phyloP scores from a whole-genome alignment of 345 rosid genomes.

The Syzygium oleosum region DNA sequence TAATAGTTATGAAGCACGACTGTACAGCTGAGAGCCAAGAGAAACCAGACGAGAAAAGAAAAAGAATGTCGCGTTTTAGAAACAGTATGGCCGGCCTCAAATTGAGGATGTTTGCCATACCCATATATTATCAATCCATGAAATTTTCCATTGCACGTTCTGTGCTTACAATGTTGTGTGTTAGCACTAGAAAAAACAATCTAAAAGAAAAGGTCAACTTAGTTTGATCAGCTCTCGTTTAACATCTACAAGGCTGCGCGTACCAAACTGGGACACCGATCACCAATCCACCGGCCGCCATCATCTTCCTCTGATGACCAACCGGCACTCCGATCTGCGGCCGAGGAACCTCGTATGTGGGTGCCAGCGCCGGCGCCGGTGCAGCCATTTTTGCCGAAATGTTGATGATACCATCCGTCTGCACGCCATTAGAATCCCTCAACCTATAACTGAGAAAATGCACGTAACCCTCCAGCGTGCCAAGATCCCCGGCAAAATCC shows the following conservation, averaged over 20 bases:
- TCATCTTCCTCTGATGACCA: not conserved
- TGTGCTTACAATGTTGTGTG: not conserved
- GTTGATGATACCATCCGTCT: constrained; percentile 45
- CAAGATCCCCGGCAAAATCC: constrained; percentile 46
- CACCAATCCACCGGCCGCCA: constrained; percentile 14
- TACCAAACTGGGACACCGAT: constrained; percentile 40
- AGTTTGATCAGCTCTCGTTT: not conserved
- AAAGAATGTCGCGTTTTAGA: not conserved
- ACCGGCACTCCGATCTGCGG: constrained; percentile 4
- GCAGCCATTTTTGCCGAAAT: constrained; percentile 46
- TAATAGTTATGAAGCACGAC: not conserved
- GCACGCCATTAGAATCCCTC: constrained; percentile 29
- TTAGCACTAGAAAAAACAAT: not conserved
- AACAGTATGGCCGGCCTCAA: too few relatives aligned
- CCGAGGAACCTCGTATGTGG: not conserved
- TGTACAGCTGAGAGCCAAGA: not conserved
- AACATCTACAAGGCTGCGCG: constrained; percentile 2
- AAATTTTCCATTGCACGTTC: not conserved
- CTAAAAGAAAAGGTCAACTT: not conserved
- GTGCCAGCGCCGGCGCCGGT: constrained; percentile 2
- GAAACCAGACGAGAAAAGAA: not conserved
- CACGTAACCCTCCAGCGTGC: constrained; percentile 27
- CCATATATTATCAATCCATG: not conserved
- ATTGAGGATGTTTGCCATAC: too few relatives aligned
- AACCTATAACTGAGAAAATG: constrained; percentile 70